phyloP scores from a whole-genome alignment of 2,329 filamentous ascomycete species.

The Chaetomium sp. region DNA sequence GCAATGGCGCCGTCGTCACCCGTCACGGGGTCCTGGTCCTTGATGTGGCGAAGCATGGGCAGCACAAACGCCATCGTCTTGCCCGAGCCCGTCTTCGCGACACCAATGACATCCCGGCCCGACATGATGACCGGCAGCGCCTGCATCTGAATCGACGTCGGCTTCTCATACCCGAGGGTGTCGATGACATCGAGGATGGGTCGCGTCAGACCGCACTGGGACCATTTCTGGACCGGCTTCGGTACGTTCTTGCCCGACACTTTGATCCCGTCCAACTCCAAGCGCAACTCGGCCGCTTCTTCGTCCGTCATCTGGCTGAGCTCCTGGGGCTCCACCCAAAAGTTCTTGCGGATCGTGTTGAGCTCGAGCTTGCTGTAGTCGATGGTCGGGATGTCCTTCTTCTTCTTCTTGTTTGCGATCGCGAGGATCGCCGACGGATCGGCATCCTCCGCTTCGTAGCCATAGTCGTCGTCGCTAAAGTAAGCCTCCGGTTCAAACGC shows the following conservation, averaged over 20 bases:
- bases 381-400: constrained; percentile 86
- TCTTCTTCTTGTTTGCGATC: constrained; percentile 65
- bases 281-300: constrained; percentile 71
- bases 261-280: constrained; percentile 93
- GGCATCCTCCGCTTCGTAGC: constrained; percentile 41
- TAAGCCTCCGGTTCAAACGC: constrained; percentile 72
- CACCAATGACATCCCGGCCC: constrained; percentile 88
- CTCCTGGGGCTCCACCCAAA: constrained; percentile 87
- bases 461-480: constrained; percentile 77
- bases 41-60: constrained; percentile 97
- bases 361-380: constrained; percentile 85
- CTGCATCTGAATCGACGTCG: constrained; percentile 91
- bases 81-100: constrained; percentile 95
- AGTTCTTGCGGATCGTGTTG: constrained; percentile 82
- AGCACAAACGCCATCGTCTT: constrained; percentile 95
- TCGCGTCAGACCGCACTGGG: constrained; percentile 83
- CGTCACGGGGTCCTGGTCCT: constrained; percentile 78
- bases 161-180: constrained; percentile 74
- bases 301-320: constrained; percentile 76
- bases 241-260: constrained; percentile 82
- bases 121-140: constrained; percentile 94
- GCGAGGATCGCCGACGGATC: constrained; percentile 45
- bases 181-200: constrained; percentile 82
- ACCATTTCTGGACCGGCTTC: constrained; percentile 93
- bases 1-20: constrained; percentile 82